phyloP scores from a whole-genome alignment of 108 stramenopile species.

The Cyclotella atomus region DNA sequence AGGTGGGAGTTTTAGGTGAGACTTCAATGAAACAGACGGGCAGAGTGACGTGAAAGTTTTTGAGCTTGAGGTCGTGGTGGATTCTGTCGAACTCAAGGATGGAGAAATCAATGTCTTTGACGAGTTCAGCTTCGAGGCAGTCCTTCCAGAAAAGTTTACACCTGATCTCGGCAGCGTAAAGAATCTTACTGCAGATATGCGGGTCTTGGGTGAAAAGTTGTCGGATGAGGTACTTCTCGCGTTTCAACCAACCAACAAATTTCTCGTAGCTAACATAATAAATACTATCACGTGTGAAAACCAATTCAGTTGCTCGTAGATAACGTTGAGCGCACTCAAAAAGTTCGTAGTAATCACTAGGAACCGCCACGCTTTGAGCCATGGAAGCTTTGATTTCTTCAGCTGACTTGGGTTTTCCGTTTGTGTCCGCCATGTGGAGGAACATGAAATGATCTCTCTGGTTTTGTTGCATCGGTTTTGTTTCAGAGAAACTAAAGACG shows the following conservation, averaged over 20 bases:
- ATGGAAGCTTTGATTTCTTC: neutral
- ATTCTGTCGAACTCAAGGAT: neutral
- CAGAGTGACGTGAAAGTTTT: neutral
- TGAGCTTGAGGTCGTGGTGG: neutral
- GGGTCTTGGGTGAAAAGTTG: neutral
- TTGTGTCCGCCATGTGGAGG: neutral
- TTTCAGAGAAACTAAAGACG: neutral
- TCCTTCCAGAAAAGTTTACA: neutral
- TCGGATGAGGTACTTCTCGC: neutral
- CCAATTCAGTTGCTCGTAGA: neutral
- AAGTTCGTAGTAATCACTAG: neutral
- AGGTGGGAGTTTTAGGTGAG: neutral
- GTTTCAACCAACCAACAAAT: neutral
- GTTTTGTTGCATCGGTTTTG: neutral
- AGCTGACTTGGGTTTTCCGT: neutral
- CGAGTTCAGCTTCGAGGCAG: neutral
- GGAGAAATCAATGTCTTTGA: too few relatives aligned
- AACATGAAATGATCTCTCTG: neutral
- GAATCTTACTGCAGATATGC: neutral
- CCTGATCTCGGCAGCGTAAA: neutral
- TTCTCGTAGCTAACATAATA: slow-evolving; percentile 2
- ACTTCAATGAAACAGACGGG: neutral
- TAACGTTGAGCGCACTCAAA: neutral
- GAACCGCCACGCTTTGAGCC: neutral
- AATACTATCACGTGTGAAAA: neutral